A percentile compares a stretch with the other conserved stretches of the same genome.
phyloP scores from a whole-genome alignment of 1,139 yeast genomes.

The Diutina scorzettiae region DNA sequence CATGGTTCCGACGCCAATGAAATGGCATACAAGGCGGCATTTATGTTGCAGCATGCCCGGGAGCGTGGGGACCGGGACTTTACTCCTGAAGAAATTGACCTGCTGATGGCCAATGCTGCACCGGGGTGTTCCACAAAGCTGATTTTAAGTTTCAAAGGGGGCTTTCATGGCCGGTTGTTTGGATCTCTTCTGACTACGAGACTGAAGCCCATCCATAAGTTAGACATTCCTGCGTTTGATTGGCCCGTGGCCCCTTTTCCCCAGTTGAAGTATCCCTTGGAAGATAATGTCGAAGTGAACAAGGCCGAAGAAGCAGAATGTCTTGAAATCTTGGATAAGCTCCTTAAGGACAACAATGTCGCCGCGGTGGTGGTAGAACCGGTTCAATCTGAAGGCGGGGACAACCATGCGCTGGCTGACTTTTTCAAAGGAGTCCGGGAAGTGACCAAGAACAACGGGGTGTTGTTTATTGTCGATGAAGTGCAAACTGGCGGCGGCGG shows the following conservation, averaged over 20 bases:
- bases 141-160: slow-evolving; percentile 55
- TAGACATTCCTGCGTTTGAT: slow-evolving; percentile 64
- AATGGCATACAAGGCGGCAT: slow-evolving; percentile 68
- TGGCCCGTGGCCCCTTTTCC: slow-evolving; percentile 78
- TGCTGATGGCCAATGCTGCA: slow-evolving; percentile 52
- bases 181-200: slow-evolving; percentile 65
- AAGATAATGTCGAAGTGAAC: slow-evolving; percentile 38
- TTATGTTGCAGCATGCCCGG: slow-evolving; percentile 56
- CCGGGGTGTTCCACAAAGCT: slow-evolving; percentile 65
- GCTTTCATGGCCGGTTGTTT: slow-evolving; percentile 67
- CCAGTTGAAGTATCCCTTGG: slow-evolving; percentile 49
- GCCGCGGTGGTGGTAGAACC: slow-evolving; percentile 63
- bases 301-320: slow-evolving; percentile 50
- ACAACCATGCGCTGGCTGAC: slow-evolving; percentile 63
- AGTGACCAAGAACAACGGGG: slow-evolving; percentile 53
- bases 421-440: slow-evolving; percentile 75
- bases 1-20: slow-evolving; percentile 73
- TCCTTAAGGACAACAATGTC: slow-evolving; percentile 38
- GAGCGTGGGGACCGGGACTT: slow-evolving; percentile 45
- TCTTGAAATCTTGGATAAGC: slow-evolving; percentile 40
- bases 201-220: slow-evolving; percentile 63
- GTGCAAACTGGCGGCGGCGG: slow-evolving; percentile 87
- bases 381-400: slow-evolving; percentile 82
- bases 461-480: slow-evolving; percentile 67
- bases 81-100: slow-evolving; percentile 40